Evolutionary conservation across 495 filamentous ascomycete species (phyloP), one percentile per base, ranked within the genome.

Genomic region (Xylona heveae): DNA sequence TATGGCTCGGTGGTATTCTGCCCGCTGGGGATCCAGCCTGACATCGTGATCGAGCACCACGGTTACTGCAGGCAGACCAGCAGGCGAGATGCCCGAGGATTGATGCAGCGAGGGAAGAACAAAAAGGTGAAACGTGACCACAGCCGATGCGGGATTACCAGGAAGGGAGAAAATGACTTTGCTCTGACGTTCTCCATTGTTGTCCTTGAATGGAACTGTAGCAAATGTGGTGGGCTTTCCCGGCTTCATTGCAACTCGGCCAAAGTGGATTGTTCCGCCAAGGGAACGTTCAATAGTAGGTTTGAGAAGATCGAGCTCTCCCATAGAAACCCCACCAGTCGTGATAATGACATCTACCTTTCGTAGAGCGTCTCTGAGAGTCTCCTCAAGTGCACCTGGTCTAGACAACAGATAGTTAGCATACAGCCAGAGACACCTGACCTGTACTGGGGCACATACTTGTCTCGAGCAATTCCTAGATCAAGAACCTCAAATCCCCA

Each of bases 211-310:
- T 2, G 78, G 72, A 3, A 95, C 62, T 1, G 82, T 94, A 3
- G 90, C 88, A 43, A 95, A 99, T 2, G 90, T 95, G 6, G 83
- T 92, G 3, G 88, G 88, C 49, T 94, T 95, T 13, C 88, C 88
- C 0, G 88, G 88, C 55, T 95, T 95, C 88, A 99, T 95, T 18
- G 73, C 66, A 4, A 95, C 90, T 18, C 90, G 72, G 24, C 88
- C 88, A 46, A 99, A 99, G 51, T 95, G 88, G 43, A 99, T 91
- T 0, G 77, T 91, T 9, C 88, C 88, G 36, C 81, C 78, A 4
- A 95, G 66, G 2, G 70, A 61, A 33, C 84, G 74, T 55, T 95
- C 88, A 46, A 99, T 81, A 3, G 83, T 94, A 1, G 90, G 88
- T 51, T 99, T 99, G 30, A 99, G 71, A 19, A 99, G 71, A 47